Percentiles rank a stretch among this genome's conserved stretches.
Evolutionary conservation across 139 green algal species (phyloP).

Genomic region (Penium margaritaceum): DNA sequence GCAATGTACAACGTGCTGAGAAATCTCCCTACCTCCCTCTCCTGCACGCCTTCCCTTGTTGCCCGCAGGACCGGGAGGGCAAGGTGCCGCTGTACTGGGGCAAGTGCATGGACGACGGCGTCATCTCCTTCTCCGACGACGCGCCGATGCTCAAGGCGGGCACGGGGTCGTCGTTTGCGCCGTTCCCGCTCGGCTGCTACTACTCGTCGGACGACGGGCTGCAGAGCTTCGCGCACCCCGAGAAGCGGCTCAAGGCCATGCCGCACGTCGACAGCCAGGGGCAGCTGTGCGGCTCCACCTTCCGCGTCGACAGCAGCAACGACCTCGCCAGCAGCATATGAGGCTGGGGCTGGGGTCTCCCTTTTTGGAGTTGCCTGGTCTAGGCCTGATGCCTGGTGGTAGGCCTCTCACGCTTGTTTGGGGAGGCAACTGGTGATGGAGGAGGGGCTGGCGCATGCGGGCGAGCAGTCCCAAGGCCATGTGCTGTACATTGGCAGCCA

Average conservation of each 20-base stretch:
- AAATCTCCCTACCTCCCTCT: background rate
- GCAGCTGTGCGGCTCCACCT: constrained; percentile 18
- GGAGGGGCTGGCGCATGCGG: too few relatives aligned
- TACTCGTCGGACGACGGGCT: constrained; percentile 13
- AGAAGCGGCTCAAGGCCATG: constrained; percentile 17
- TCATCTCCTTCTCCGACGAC: background rate
- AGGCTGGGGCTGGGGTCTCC: too few relatives aligned
- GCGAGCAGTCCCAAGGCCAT: too few relatives aligned
- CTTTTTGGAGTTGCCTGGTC: too few relatives aligned
- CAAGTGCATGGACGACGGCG: background rate
- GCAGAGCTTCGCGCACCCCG: background rate
- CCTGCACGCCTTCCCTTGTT: background rate
- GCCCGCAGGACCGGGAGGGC: too few relatives aligned
- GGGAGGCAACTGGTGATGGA: too few relatives aligned
- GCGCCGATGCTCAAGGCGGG: background rate
- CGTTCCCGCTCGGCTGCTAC: constrained; percentile 25
- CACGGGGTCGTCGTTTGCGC: background rate
- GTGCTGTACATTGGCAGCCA: too few relatives aligned
- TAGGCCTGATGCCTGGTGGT: too few relatives aligned
- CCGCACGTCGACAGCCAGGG: constrained; percentile 26
- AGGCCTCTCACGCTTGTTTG: too few relatives aligned
- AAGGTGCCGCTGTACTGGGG: background rate
- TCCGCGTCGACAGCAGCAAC: constrained; percentile 23
- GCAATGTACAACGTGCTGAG: too few relatives aligned
- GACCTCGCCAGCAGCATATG: too few relatives aligned